These are phyloP conservation scores for Glomus cerebriforme DNA, from an alignment of 192 early-diverging fungal genomes.

Conservation along the genomic window DNA sequence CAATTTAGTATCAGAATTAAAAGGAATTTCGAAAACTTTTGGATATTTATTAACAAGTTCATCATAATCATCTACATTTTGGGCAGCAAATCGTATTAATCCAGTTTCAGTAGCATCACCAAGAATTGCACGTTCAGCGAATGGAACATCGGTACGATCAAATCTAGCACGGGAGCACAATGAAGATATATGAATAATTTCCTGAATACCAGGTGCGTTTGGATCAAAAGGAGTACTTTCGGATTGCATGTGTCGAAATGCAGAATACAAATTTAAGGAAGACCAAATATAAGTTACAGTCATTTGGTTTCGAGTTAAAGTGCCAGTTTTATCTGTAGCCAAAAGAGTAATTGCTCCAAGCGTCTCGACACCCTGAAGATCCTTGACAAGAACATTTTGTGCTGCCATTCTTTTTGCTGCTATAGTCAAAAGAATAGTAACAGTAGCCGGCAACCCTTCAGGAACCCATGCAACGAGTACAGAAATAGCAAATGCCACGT, in stretches of 20 bases:
- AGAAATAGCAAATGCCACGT: constrained; percentile 91
- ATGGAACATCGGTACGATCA: constrained; percentile 85
- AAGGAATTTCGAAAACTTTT: constrained; percentile 94
- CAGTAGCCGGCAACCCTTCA: constrained; percentile 91
- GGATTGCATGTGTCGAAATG: constrained; percentile 47
- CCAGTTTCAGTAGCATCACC: constrained; percentile 97
- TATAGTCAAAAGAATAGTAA: constrained; percentile 91
- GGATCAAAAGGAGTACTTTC: constrained; percentile 52
- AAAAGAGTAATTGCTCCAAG: constrained; percentile 95
- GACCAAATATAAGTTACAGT: constrained; percentile 92
- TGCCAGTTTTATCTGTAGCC: constrained; percentile 98
- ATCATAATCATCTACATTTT: constrained; percentile 77
- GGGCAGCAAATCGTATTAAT: constrained; percentile 78
- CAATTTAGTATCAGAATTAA: constrained; percentile 97
- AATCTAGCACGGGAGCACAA: constrained; percentile 90
- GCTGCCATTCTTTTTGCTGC: constrained; percentile 94
- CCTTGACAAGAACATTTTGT: constrained; percentile 92
- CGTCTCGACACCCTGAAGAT: constrained; percentile 95
- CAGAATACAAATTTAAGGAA: constrained; percentile 63
- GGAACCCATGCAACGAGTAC: constrained; percentile 90
- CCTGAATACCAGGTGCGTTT: constrained; percentile 63
- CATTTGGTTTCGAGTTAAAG: constrained; percentile 97
- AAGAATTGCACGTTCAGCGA: constrained; percentile 77
- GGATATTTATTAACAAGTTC: constrained; percentile 64
- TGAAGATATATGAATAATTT: constrained; percentile 78